Base-by-base conservation (phyloP, 129 eudicot species). In the Tagetes patula region DNA sequence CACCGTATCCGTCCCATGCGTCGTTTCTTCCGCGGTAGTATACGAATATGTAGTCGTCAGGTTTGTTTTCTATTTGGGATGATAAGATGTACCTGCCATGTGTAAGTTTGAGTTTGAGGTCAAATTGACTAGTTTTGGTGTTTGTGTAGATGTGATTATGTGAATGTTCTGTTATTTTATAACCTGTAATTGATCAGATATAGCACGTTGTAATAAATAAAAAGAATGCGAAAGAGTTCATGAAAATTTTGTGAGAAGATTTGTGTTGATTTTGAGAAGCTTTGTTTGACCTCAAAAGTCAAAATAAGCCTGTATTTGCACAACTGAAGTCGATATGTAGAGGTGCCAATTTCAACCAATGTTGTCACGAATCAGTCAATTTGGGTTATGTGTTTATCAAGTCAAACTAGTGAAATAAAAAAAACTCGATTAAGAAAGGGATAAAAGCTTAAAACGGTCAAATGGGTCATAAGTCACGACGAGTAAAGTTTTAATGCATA, bases 1-100 rank as follows among this genome's bases (percentile, higher is more conserved):
- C 98, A n/a, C 98, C 98, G 64, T 93, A 93, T 33, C 98, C 98
- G 66, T 93, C 98, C 98, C 98, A 93, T 34, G 98, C 98, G 36
- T 93, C 98, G 75, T 93, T 93, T 61, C 88, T 81, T 30, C 98
- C 98, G 37, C 95, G 80, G 54, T 93, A 93, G 76, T 93, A 93
- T 32, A 93, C 98, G 50, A 93, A 93, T 76, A 93, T 62, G 56
- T 93, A 93, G 80, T 93, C 98, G 12, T 93, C 98, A 12, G 92
- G 84, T 60, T 77, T 78, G 80, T 87, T 85, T 54, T 93, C 95
- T 38, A 82, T 80, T 80, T 89, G 83, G 13, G 96, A 84, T 13
- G 98, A 93, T 59, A 93, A 73, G 45, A 93, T 75, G 72, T 87
- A 93, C 98, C 98, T 93, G 82, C 65, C 40, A 68, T 4, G 42